Base-by-base conservation (phyloP, 805 yeast genomes). In the Kodamaea leandrae region DNA sequence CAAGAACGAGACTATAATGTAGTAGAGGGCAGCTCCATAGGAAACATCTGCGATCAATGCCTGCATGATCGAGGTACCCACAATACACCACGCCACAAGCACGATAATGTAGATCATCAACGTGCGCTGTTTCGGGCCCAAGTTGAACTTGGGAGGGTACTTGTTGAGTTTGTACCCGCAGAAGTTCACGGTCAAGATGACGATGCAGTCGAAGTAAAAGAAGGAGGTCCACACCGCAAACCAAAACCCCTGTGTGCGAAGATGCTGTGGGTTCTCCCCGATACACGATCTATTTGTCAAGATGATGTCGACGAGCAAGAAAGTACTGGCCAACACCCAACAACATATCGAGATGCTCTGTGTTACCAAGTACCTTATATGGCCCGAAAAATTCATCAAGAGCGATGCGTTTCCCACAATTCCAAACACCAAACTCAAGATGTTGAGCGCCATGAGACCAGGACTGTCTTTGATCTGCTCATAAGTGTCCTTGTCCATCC, bases 1-100 rank as follows among this genome's bases (percentile, higher is more conserved):
- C 36, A 86, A 65, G 28, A 83, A 64, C 0, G 95, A 80, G 1
- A 85, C 88, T 8, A 77, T 75, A 51, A 88, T 80, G 57, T 75
- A 86, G 55, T 86, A 88, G 34, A 86, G 56, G 0, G 86, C 79
- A n/a, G 79, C 71, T 0, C 89, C 88, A 55, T 74, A 85, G 1
- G 54, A 42, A 7, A 63, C 25, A 1, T 72, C 65, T 0, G 41
- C 49, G 6, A 66, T 54, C 7, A 78, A 52, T 30, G 66, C 57
- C 1, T 77, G 83, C 56, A 60, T 54, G 1, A 45, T 47, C 2
- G 60, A 47, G 1, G 86, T 76, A 8, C 96, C 96, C 59, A 82
- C 70, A 2, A 80, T 72, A 15, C 86, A 62, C 95, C 95, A 87
- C 4, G 77, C 50, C 1, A 83, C 74, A 21, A 86, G 66, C 2